Evolutionary conservation across 305 asterid genomes (phyloP).

Genomic region (Fraxinus paxiana): DNA sequence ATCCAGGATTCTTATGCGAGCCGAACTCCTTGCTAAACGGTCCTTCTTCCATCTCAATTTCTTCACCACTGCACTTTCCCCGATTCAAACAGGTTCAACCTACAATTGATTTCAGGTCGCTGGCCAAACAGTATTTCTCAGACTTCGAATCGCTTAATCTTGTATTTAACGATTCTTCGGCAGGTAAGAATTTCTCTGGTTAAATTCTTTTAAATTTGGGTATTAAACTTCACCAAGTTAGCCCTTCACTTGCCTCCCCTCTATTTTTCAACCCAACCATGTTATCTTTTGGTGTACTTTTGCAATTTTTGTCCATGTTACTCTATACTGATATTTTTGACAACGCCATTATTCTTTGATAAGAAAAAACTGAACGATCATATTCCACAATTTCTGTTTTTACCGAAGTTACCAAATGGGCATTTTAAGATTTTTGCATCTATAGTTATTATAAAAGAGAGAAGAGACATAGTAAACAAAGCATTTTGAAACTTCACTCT

Average conservation of each 20-base stretch:
- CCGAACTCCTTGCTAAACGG: constrained; percentile 97
- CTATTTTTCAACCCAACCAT: background rate
- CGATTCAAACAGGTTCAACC: constrained; percentile 73
- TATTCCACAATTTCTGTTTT: background rate
- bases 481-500: background rate
- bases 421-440: background rate
- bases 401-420: background rate
- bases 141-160: constrained; percentile 75
- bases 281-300: background rate
- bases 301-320: background rate
- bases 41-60: constrained; percentile 82
- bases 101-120: constrained; percentile 62
- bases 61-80: constrained; percentile 93
- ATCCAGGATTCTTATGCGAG: constrained; percentile 74
- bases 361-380: background rate
- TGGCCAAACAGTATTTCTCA: constrained; percentile 86
- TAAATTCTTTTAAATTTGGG: background rate
- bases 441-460: background rate
- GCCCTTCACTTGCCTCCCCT: constrained; percentile 6
- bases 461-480: background rate
- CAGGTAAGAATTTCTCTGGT: constrained; percentile 50
- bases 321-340: background rate
- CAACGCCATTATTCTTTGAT: background rate
- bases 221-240: constrained; percentile 16
- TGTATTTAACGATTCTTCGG: constrained; percentile 58